Conservation (phyloP, 192 early-diverging fungal species). For the Gamsiella multidivaricata region DNA sequence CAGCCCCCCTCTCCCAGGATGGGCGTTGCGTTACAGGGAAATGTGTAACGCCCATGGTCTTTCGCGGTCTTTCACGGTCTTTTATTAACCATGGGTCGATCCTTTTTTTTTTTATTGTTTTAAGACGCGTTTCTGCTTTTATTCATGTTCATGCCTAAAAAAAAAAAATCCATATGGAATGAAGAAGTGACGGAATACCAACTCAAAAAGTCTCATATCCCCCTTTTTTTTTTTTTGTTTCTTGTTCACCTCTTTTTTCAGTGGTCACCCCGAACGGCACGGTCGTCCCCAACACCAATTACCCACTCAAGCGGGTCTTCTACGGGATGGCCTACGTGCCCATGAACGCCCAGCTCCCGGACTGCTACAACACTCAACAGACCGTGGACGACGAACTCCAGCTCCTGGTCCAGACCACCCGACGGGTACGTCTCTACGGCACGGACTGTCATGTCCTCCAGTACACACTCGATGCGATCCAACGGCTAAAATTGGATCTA, state of each 20-base stretch:
- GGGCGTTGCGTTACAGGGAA: no score
- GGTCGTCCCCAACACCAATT: conserved; percentile 25
- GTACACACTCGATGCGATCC: conserved; percentile 46
- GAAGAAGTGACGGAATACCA: no score
- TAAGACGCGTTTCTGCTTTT: no score
- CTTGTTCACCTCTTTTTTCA: background rate
- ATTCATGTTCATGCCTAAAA: no score
- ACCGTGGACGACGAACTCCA: conserved; percentile 50
- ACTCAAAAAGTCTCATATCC: background rate
- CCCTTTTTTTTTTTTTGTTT: conserved; percentile 14
- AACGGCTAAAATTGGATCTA: conserved; percentile 49
- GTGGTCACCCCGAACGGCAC: conserved; percentile 41
- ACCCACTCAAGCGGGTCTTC: conserved; percentile 47
- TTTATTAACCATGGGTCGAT: no score
- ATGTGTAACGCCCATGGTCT: no score
- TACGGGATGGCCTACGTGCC: conserved; percentile 60
- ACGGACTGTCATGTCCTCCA: conserved; percentile 56
- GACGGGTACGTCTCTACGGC: conserved; percentile 57
- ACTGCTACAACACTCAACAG: conserved; percentile 52
- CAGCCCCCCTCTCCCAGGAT: no score
- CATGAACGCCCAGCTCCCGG: conserved; percentile 47
- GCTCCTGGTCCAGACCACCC: conserved; percentile 51
- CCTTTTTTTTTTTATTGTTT: no score
- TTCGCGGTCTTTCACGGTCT: no score
- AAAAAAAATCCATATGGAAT: no score